Base-by-base conservation (phyloP, 148 eudicot species). In the Rhododendron vialii region DNA sequence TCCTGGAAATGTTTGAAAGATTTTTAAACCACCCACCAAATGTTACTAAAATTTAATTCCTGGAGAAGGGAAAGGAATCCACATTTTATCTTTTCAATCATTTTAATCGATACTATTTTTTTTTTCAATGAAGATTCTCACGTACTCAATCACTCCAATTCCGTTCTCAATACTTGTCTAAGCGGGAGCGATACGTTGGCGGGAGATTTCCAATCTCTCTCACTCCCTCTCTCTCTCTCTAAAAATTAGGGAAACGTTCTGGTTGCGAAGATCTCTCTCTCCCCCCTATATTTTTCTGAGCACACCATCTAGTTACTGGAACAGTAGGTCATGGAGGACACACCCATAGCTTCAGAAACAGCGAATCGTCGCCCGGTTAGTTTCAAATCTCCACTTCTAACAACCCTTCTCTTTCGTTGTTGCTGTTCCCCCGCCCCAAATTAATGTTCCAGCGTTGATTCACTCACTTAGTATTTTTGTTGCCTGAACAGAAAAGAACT, bases 291-390 rank as follows among this genome's bases (percentile, higher is more conserved):
- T 51, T 13, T 51, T 17, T 55, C 61, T 51, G 22, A 17, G 61
- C 61, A 55, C 18, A 55, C 61, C 17, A 17, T 55, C 61, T 55
- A 15, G 38, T 83, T 30, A 4, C 41, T 18, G 59, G 24, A 84
- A 33, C 36, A 74, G 22, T 51, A 24, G 82, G 45, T 85, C 82
- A 94, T 94, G 96, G 96, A 91, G 63, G 95, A 91, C 53, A 85
- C 89, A 36, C 89, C 90, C 17, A 76, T 82, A 38, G 71, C 87
- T 65, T 87, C 94, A 10, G 98, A 93, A 83, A 81, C 90, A 59
- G 86, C 88, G 26, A 55, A 88, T 88, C 95, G 95, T 82, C 94
- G 94, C 22, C 88, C 94, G 87, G 97, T 94, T 45, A 87, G 90
- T 82, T 79, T 57, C 76, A 6, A 20, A 57, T 84, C 41, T 35